phyloP scores from a whole-genome alignment of 768 basidiomycete genomes.

The Auricularia cornea region DNA sequence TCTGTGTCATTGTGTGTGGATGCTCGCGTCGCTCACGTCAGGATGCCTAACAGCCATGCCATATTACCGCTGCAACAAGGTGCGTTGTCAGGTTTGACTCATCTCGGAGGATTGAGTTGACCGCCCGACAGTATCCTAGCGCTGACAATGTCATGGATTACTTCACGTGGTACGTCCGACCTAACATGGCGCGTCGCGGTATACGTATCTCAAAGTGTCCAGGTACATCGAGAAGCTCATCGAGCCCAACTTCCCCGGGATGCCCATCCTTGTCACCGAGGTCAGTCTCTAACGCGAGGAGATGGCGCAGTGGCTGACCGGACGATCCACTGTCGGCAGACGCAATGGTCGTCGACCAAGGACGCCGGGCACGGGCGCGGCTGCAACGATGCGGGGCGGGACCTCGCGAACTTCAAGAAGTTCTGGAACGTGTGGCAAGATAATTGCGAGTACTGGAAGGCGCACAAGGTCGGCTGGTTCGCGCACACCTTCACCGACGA shows the following conservation, averaged over 20 bases:
- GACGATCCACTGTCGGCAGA: neutral
- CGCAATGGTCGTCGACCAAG: constrained; percentile 4
- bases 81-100: neutral
- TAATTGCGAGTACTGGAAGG: constrained; percentile 8
- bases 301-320: neutral
- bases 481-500: constrained; percentile 5
- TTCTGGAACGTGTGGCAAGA: constrained; percentile 4
- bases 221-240: constrained; percentile 1
- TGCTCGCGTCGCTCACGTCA: neutral
- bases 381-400: neutral
- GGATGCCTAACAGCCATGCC: neutral
- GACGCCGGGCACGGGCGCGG: constrained; percentile 1
- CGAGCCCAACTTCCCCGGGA: neutral
- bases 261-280: constrained; percentile 7
- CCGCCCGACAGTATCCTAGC: neutral
- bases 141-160: constrained; percentile 2
- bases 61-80: neutral
- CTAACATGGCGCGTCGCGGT: too few relatives aligned
- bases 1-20: neutral
- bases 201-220: too few relatives aligned
- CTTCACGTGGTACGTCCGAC: neutral
- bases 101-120: neutral
- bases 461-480: constrained; percentile 4
- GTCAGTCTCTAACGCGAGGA: too few relatives aligned
- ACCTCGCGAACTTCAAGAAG: neutral